phyloP scores from a whole-genome alignment of 2,329 filamentous ascomycete species.

The Aotearoamyces nothofagi region DNA sequence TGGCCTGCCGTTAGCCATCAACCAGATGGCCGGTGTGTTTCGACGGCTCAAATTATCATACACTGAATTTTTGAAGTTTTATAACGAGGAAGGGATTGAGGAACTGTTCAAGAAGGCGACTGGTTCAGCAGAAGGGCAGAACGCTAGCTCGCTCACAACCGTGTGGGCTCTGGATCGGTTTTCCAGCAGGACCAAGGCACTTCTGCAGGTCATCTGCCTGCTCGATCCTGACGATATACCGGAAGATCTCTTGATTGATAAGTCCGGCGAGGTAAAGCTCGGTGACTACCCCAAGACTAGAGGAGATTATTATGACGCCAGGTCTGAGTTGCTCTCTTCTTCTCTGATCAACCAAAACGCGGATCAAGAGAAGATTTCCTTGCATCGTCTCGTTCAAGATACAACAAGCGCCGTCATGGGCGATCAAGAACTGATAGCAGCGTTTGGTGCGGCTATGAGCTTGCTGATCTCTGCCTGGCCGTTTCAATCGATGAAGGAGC shows the following conservation, averaged over 20 bases:
- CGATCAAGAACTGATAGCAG: neutral
- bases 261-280: neutral
- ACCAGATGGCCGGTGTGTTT: constrained; percentile 5
- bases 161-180: neutral
- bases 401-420: neutral
- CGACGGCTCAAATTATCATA: constrained; percentile 1
- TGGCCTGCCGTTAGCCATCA: constrained; percentile 4
- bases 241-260: neutral
- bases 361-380: neutral
- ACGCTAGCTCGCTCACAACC: neutral
- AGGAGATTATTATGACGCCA: neutral
- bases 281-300: neutral
- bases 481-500: neutral
- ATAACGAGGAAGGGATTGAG: neutral
- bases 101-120: too few relatives aligned
- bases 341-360: neutral
- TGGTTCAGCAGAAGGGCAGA: too few relatives aligned
- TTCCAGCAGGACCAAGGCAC: neutral
- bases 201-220: neutral
- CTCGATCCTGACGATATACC: neutral
- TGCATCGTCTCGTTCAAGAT: neutral
- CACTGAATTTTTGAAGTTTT: constrained; percentile 1
- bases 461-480: neutral
- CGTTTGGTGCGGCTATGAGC: neutral
- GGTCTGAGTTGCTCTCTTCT: neutral